Percentiles rank a stretch among this genome's conserved stretches.
Conservation (phyloP, 106 monocot species). For the Posidonia australis region DNA sequence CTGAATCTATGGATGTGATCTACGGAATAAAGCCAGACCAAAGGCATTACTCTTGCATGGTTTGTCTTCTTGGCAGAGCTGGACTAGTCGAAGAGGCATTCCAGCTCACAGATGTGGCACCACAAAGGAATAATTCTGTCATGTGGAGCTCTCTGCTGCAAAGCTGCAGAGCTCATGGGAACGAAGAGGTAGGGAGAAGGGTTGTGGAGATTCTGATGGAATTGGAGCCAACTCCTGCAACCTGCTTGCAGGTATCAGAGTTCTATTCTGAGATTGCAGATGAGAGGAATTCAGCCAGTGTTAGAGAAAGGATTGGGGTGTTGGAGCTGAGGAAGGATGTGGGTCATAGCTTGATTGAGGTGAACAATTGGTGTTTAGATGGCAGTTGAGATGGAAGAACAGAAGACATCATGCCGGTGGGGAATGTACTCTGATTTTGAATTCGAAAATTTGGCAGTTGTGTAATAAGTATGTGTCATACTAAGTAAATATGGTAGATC, state of each 20-base stretch:
- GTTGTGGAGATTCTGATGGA: conserved; percentile 6
- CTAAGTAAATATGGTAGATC: too few species aligned
- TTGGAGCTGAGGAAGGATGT: neutral
- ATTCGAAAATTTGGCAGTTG: too few species aligned
- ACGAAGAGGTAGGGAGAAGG: conserved; percentile 14
- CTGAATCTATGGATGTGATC: conserved; percentile 3
- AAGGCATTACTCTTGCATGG: conserved; percentile 20
- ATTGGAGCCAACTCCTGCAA: conserved; percentile 3
- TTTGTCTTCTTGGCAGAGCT: conserved; percentile 18
- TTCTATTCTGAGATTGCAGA: conserved; percentile 7
- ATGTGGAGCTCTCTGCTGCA: conserved; percentile 20
- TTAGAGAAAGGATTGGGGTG: neutral
- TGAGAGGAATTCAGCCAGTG: neutral
- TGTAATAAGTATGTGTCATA: too few species aligned
- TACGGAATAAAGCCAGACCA: conserved; percentile 11
- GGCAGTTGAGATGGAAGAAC: neutral
- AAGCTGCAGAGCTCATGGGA: conserved; percentile 13
- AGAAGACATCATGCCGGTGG: neutral
- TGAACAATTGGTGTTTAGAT: neutral
- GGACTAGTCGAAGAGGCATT: conserved; percentile 16
- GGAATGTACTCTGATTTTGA: neutral
- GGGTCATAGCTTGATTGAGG: conserved; percentile 13
- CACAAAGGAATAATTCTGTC: neutral
- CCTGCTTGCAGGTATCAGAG: conserved; percentile 1
- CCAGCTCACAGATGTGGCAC: neutral